These are phyloP conservation scores for Leishmania aethiopica DNA, from an alignment of 208 protist species.

Conservation along the genomic window DNA sequence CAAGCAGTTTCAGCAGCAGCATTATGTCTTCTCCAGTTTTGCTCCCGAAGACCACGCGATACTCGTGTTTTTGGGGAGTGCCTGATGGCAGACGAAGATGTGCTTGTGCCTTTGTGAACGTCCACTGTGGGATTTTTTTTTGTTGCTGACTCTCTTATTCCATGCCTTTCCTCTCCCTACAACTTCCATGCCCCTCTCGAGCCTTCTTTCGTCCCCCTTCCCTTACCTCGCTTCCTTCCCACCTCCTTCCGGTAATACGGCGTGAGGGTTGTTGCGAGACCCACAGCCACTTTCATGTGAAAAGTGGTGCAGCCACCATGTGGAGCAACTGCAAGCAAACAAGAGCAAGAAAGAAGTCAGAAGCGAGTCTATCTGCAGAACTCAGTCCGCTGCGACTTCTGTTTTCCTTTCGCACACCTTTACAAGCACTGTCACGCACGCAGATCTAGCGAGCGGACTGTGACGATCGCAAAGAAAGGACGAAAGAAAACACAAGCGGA, in stretches of 20 bases:
- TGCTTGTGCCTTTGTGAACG: not conserved
- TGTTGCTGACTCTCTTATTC: not conserved
- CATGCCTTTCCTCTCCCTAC: not conserved
- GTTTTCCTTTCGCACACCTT: not conserved
- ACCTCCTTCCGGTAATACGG: not conserved
- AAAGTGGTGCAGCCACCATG: not conserved
- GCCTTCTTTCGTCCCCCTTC: not conserved
- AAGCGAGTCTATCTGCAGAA: not conserved
- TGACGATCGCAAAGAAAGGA: constrained; percentile 1
- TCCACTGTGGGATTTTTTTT: not conserved
- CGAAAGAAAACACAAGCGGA: not conserved
- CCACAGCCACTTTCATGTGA: not conserved
- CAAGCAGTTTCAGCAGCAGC: constrained; percentile 28
- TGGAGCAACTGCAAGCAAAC: not conserved
- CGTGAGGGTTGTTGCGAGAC: not conserved
- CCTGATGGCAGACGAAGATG: not conserved
- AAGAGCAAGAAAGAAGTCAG: not conserved
- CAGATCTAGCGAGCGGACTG: not conserved
- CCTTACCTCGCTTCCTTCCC: not conserved
- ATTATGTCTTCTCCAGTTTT: constrained; percentile 41
- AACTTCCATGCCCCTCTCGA: not conserved
- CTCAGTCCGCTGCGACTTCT: not conserved
- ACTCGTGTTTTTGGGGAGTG: constrained; percentile 39
- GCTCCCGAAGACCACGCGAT: constrained; percentile 34
- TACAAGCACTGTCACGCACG: not conserved